Evolutionary conservation across 257 asterid species (phyloP).

Genomic region (Solanum chaucha): DNA sequence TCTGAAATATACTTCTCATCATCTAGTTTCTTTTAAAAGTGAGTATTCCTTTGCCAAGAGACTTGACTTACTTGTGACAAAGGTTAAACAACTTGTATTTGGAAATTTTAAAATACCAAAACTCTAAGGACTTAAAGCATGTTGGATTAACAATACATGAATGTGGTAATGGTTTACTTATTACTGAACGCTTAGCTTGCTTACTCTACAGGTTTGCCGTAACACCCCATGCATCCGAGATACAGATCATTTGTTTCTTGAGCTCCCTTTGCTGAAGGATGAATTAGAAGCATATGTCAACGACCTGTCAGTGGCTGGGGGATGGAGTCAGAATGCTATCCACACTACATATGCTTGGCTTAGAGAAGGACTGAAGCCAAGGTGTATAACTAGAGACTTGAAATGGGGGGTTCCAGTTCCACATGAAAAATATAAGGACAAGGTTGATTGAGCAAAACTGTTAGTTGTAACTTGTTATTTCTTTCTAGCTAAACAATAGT

Average conservation of each 20-base stretch:
- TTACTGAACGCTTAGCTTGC: background rate
- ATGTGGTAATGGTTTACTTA: background rate
- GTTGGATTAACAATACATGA: background rate
- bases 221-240: slow-evolving; percentile 59
- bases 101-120: background rate
- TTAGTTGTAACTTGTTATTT: background rate
- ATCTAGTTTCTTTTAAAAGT: background rate
- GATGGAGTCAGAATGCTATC: slow-evolving; percentile 96
- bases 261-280: slow-evolving; percentile 82
- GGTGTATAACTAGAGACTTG: slow-evolving; percentile 91
- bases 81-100: background rate
- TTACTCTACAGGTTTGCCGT: slow-evolving; percentile 54
- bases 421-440: slow-evolving; percentile 71
- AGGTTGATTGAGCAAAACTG: slow-evolving; percentile 33
- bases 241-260: slow-evolving; percentile 80
- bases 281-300: slow-evolving; percentile 54
- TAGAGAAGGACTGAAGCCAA: slow-evolving; percentile 67
- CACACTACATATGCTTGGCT: slow-evolving; percentile 85
- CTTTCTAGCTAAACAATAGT: background rate
- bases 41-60: background rate
- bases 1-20: background rate
- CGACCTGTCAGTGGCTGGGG: slow-evolving; percentile 66
- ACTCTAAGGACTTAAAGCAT: background rate
- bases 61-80: background rate
- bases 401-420: slow-evolving; percentile 99